Evolutionary conservation across 257 asterid genomes (phyloP), one percentile per base, ranked within the genome.

Genomic region (Nicotiana attenuata): DNA sequence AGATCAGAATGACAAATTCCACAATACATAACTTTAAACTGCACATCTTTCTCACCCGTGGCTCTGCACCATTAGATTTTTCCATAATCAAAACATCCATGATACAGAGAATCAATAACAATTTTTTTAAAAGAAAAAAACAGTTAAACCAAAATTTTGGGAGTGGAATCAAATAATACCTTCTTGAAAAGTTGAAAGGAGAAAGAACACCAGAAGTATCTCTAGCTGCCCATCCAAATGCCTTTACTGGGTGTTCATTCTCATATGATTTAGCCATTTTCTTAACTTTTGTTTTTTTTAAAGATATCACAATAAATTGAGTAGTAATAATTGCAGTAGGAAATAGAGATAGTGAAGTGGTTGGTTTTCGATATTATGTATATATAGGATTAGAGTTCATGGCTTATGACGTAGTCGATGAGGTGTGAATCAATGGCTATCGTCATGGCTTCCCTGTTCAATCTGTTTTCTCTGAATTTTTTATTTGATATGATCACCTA

Each of bases 1-100:
- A 85, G 82, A 73, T 85, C 86, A 3, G 86, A 56, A 65, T 85
- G 86, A 59, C 86, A 85, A 13, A 85, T 67, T 22, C 88, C 88
- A 65, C 65, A 64, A 11, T 80, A 83, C 78, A 83, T 8, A 3
- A 86, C 82, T 65, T 86, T 86, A 65, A 86, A 66, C 16, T 65
- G 83, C 38, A 86, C 78, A 83, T 83, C 88, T 11, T 60, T 68
- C 10, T 80, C 85, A 3, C 85, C 83, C 1, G 86, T 83, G 1
- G 41, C 81, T 78, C 88, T 86, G 79, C 65, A 63, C 17, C 38
- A 2, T 31, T 16, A 45, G 14, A 45, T 10, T 45, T 45, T 31
- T 19, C 29, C 3, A 5, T 10, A 31, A 35, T 10, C 33, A 64
- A 22, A 19, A 26, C 35, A 33, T 28, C 29, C 29, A 28, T 28